Conservation (phyloP, 768 basidiomycete genomes). For the Leccinum obscurum region DNA sequence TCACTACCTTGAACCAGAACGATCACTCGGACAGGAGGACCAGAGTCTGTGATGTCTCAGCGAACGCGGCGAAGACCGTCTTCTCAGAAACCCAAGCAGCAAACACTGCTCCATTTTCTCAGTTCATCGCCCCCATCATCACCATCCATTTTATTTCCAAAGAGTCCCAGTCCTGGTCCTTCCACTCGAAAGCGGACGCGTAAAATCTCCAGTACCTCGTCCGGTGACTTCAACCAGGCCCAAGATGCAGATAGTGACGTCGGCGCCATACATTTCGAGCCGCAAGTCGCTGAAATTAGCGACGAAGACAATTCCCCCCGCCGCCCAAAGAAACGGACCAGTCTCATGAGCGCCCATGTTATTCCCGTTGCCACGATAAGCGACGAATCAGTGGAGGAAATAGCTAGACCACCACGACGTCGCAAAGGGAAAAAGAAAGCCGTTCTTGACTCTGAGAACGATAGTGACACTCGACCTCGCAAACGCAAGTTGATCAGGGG, state of each 20-base stretch:
- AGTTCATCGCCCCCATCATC: conserved; percentile 30
- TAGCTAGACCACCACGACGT: conserved; percentile 15
- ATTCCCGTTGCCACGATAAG: conserved; percentile 15
- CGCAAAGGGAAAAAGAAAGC: conserved; percentile 22
- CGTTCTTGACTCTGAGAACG: conserved; percentile 38
- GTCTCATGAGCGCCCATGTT: conserved; percentile 14
- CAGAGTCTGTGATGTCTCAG: conserved; percentile 7
- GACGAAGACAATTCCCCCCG: conserved; percentile 29
- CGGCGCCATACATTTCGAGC: conserved; percentile 52
- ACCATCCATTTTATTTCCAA: conserved; percentile 8
- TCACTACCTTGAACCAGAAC: neutral
- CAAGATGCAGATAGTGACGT: conserved; percentile 45
- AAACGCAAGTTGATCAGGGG: conserved; percentile 46
- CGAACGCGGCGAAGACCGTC: conserved; percentile 5
- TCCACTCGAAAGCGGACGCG: conserved; percentile 19
- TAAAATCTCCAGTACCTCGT: conserved; percentile 13
- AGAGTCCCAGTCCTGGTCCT: conserved; percentile 3
- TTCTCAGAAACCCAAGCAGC: conserved; percentile 41
- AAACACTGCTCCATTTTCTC: conserved; percentile 41
- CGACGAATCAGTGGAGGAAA: conserved; percentile 27
- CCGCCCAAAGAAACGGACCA: conserved; percentile 23
- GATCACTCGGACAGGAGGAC: too few relatives aligned
- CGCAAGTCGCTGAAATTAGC: conserved; percentile 25
- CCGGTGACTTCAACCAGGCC: conserved; percentile 19
- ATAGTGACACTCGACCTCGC: conserved; percentile 35